Conservation (phyloP, 371 early-diverging fungal genomes). For the Choanephora cucurbitarum region DNA sequence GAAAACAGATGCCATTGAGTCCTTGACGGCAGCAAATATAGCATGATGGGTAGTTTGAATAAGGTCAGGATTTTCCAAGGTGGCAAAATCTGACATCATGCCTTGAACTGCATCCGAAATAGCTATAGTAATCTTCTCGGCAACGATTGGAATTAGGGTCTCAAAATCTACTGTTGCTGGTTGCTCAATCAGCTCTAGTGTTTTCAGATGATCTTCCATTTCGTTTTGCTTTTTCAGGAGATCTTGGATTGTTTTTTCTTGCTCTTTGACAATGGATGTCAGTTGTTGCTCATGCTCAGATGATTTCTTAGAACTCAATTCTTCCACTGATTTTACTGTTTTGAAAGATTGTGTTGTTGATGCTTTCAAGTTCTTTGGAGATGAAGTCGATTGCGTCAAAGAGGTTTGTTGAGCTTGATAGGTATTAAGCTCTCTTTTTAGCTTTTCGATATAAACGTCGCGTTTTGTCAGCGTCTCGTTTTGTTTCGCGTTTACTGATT, state of each 20-base stretch:
- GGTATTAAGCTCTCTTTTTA: constrained; percentile 7
- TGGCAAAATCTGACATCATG: neutral
- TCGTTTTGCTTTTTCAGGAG: too few relatives aligned
- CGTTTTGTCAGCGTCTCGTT: constrained; percentile 13
- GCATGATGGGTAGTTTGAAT: neutral
- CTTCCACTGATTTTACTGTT: too few relatives aligned
- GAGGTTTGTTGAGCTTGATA: too few relatives aligned
- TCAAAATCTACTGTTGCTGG: neutral
- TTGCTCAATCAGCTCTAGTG: neutral
- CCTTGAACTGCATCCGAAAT: constrained; percentile 4
- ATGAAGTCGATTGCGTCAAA: neutral
- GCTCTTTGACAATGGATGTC: neutral
- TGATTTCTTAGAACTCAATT: too few relatives aligned
- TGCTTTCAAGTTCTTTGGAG: neutral
- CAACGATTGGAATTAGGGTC: neutral
- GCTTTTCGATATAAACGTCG: constrained; percentile 23
- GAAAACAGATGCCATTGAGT: neutral
- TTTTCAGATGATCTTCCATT: neutral
- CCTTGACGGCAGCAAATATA: neutral
- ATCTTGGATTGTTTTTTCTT: too few relatives aligned
- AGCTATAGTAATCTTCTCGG: constrained; percentile 9
- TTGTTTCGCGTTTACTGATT: constrained; percentile 7
- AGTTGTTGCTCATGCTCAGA: too few relatives aligned
- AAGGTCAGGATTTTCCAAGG: too few relatives aligned
- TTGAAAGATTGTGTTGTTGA: too few relatives aligned